Conservation (phyloP, 2,329 filamentous ascomycete genomes). For the Cladosporium cucumerinum region DNA sequence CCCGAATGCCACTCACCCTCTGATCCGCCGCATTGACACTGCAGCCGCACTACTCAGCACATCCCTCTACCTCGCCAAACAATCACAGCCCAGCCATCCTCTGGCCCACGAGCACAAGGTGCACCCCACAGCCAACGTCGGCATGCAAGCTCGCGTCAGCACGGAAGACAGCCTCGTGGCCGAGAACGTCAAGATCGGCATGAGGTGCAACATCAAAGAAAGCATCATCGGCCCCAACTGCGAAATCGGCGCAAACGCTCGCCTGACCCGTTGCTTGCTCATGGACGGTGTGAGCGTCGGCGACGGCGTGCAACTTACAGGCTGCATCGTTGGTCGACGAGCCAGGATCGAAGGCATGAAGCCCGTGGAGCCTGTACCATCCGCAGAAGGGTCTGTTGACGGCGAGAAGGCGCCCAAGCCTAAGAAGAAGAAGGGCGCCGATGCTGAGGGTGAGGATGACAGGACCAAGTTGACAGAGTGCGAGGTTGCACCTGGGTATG, state of each 20-base stretch:
- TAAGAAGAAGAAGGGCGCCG: slow-evolving; percentile 51
- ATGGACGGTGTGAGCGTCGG: slow-evolving; percentile 91
- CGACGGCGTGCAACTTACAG: slow-evolving; percentile 77
- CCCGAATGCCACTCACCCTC: slow-evolving; percentile 41
- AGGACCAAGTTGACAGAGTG: slow-evolving; percentile 71
- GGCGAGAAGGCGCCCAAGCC: slow-evolving; percentile 43
- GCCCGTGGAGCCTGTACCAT: slow-evolving; percentile 17
- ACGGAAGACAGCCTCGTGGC: slow-evolving; percentile 77
- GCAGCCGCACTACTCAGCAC: slow-evolving; percentile 75
- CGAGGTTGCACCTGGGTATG: slow-evolving; percentile 82
- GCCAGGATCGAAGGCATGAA: slow-evolving; percentile 70
- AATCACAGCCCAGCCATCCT: slow-evolving; percentile 57
- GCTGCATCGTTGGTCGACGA: slow-evolving; percentile 79
- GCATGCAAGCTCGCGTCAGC: slow-evolving; percentile 76
- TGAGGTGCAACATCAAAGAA: slow-evolving; percentile 90
- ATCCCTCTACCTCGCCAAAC: slow-evolving; percentile 81
- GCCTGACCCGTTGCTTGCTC: slow-evolving; percentile 79
- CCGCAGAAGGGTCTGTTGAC: slow-evolving; percentile 16
- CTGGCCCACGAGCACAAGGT: slow-evolving; percentile 78
- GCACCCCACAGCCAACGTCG: slow-evolving; percentile 77
- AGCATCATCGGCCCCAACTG: slow-evolving; percentile 83
- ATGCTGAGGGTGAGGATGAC: slow-evolving; percentile 34
- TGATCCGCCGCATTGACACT: slow-evolving; percentile 86
- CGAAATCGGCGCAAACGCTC: slow-evolving; percentile 79
- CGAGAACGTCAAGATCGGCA: slow-evolving; percentile 84